Base-by-base conservation (phyloP, 1,284 basidiomycete species). In the Lentinus polychrous region DNA sequence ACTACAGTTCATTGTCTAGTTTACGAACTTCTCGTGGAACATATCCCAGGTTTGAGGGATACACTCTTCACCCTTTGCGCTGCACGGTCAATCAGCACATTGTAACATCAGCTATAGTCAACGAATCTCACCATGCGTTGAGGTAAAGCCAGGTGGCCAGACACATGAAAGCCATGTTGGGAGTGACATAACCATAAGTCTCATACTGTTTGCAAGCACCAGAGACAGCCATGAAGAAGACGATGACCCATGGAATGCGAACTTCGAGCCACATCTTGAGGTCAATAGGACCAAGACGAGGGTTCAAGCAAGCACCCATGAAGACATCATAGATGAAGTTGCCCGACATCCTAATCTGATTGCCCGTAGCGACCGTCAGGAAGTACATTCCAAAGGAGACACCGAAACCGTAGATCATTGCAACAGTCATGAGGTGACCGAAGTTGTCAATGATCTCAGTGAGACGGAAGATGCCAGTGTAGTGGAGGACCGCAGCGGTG, bases 181-280 rank as follows among this genome's bases (percentile, higher is more conserved):
- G 87, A 0, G 94, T 95, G 37, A 98, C 87, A 66, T 93, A 91
- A 36, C 95, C 95, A 58, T 88, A 83, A 38, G 80, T 73, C 61
- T 97, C 91, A 64, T 97, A 96, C 68, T 99, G 96, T 72, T 96
- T 95, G 72, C 91, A 91, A 17, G 85, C 89, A 49, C 94, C 95
- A 34, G 90, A 94, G 38, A 98, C 81, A 7, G 92, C 79, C 60
- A 98, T 78, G 66, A 95, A 85, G 76, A 98, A 97, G 14, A 96
- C 84, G 49, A 98, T 81, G 17, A 96, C 86, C 95, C 96, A 99
- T 6, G 94, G 94, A 57, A 99, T 91, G 45, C 96, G 83, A 50
- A 99, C 95, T 67, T 99, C 95, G 22, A 92, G 92, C 83, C 94
- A 99, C 94, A 99, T 98, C 75, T 99, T 99, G 62, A 99, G 73